These are phyloP conservation scores for Termitomyces sp. DNA, from an alignment of 1,284 basidiomycete species.

Conservation along the genomic window DNA sequence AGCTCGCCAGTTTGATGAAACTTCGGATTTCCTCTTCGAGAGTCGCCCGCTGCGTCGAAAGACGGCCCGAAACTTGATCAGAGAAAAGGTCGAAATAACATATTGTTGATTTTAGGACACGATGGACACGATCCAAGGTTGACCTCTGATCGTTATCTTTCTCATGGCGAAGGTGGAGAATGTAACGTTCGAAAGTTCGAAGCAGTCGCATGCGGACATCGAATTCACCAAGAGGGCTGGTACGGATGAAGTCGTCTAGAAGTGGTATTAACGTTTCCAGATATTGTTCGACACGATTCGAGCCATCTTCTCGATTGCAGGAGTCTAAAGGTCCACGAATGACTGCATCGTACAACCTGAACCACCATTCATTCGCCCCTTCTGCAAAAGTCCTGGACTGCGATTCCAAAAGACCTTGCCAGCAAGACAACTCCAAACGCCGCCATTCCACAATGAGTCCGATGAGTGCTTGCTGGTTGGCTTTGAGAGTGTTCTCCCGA, in stretches of 20 bases:
- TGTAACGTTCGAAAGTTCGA: conserved; percentile 59
- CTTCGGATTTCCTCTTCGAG: conserved; percentile 82
- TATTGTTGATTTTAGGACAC: conserved; percentile 67
- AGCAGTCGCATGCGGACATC: conserved; percentile 67
- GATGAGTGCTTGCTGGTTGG: conserved; percentile 64
- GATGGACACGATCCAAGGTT: conserved; percentile 44
- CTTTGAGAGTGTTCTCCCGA: conserved; percentile 74
- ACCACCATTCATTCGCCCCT: conserved; percentile 84
- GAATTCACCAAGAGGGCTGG: conserved; percentile 85
- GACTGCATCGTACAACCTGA: conserved; percentile 81
- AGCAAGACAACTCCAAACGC: conserved; percentile 82
- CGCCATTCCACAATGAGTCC: conserved; percentile 87
- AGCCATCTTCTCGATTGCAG: conserved; percentile 30
- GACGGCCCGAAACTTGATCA: conserved; percentile 41
- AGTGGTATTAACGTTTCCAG: conserved; percentile 72
- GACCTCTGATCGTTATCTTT: conserved; percentile 25
- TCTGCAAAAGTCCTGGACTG: conserved; percentile 61
- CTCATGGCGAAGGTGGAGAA: conserved; percentile 29
- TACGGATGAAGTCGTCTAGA: conserved; percentile 76
- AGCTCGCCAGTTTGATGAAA: conserved; percentile 93
- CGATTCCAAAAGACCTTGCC: conserved; percentile 78
- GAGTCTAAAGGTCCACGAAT: conserved; percentile 63
- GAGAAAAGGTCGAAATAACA: conserved; percentile 67
- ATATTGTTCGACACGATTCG: conserved; percentile 44
- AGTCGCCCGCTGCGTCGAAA: conserved; percentile 56